phyloP scores from a whole-genome alignment of 768 basidiomycete species.

The Pleurotus tuoliensis region DNA sequence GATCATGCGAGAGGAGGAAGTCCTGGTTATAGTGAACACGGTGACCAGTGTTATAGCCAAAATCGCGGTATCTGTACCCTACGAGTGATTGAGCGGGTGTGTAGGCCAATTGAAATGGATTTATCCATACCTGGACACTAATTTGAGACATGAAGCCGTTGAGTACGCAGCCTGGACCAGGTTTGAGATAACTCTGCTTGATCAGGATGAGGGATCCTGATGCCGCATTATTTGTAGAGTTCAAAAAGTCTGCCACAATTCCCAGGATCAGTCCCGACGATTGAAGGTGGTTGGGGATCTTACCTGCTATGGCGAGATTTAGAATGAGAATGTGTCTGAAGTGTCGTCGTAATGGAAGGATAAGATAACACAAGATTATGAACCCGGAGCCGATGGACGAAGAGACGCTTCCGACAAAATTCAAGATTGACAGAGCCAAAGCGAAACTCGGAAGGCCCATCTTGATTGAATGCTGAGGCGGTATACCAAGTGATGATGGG shows the following conservation, averaged over 20 bases:
- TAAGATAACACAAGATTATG: constrained; percentile 13
- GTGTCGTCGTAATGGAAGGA: constrained; percentile 9
- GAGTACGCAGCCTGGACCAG: constrained; percentile 3
- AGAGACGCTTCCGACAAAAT: constrained; percentile 7
- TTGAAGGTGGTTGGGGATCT: not conserved
- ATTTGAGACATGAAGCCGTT: constrained; percentile 7
- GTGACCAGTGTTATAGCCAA: constrained; percentile 13
- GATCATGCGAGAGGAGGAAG: not conserved
- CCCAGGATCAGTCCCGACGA: not conserved
- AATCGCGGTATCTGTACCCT: constrained; percentile 14
- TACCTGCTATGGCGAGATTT: constrained; percentile 13
- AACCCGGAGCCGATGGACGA: constrained; percentile 12
- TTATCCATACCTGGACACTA: constrained; percentile 1
- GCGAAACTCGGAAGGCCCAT: constrained; percentile 14
- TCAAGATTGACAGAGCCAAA: constrained; percentile 8
- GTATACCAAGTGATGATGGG: too few relatives aligned
- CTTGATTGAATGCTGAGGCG: not conserved
- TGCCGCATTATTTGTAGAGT: constrained; percentile 2
- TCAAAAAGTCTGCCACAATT: not conserved
- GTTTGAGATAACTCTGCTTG: not conserved
- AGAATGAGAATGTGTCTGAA: constrained; percentile 15
- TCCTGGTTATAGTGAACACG: constrained; percentile 12
- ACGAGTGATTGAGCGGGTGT: not conserved
- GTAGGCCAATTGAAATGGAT: not conserved
- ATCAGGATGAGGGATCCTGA: constrained; percentile 8